Conservation (phyloP, 2,329 filamentous ascomycete genomes). For the Triangularia verruculosa region DNA sequence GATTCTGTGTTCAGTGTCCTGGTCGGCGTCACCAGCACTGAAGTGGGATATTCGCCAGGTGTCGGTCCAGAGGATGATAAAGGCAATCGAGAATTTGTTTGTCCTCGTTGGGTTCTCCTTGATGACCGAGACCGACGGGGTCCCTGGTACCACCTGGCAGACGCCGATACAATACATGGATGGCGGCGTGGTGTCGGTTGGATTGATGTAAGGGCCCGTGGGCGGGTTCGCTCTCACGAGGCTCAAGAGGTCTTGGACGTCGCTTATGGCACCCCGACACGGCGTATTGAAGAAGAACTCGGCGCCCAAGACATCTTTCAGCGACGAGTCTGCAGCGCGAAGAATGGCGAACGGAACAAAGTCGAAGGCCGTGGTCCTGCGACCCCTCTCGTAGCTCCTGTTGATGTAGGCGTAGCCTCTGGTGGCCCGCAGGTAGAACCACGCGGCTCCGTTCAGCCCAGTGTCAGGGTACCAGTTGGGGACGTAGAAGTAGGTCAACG, state of each 20-base stretch:
- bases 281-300: conserved; percentile 9
- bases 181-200: background rate
- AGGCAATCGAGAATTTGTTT: conserved; percentile 7
- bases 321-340: background rate
- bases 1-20: background rate
- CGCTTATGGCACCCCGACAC: background rate
- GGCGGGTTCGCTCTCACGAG: conserved; percentile 2
- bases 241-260: background rate
- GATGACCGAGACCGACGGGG: background rate
- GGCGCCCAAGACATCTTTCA: background rate
- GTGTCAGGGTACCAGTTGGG: conserved; percentile 4
- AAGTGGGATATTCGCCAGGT: conserved; percentile 7
- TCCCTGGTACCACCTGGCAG: background rate
- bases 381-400: no score
- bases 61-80: conserved; percentile 9
- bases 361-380: background rate
- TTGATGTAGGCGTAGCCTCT: no score
- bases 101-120: background rate
- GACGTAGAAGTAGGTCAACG: conserved; percentile 9
- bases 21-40: conserved; percentile 7
- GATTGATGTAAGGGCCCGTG: background rate
- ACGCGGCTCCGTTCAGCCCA: no score
- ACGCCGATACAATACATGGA: conserved; percentile 12
- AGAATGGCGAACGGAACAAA: conserved; percentile 1
- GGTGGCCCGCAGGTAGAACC: no score